A percentile compares a stretch with the other conserved stretches of the same genome.
Conservation (phyloP, 331 rosid species). For the Phaseolus coccineus region DNA sequence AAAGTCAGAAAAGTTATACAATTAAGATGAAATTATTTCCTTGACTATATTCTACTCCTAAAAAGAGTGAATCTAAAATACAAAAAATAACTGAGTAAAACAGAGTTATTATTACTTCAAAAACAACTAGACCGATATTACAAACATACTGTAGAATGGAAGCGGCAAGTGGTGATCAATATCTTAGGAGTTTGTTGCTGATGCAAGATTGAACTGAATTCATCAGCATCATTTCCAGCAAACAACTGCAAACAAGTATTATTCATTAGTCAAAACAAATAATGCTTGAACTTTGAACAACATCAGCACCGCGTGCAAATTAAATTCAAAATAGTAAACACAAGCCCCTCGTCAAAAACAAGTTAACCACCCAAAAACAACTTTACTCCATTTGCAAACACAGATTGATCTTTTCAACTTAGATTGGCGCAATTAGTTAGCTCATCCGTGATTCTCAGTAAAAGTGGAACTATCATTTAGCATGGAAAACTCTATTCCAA, state of each 20-base stretch:
- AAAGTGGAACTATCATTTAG: background rate
- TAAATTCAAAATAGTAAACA: background rate
- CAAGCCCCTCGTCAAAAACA: background rate
- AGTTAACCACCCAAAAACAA: background rate
- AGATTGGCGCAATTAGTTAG: background rate
- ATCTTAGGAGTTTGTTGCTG: conserved; percentile 63
- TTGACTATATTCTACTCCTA: background rate
- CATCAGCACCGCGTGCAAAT: background rate
- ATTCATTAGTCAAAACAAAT: conserved; percentile 5
- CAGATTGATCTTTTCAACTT: background rate
- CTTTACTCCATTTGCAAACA: background rate
- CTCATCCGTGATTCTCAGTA: background rate
- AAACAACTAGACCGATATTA: background rate
- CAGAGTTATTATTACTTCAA: background rate
- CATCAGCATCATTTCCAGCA: conserved; percentile 91
- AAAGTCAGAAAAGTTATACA: conserved; percentile 28
- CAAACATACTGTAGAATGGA: conserved; percentile 65
- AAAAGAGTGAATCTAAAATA: background rate
- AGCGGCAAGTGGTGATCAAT: conserved; percentile 84
- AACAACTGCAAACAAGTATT: conserved; percentile 21
- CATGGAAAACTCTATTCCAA: background rate
- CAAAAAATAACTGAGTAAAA: background rate
- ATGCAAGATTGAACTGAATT: conserved; percentile 72
- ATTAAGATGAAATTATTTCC: background rate
- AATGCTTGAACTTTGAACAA: background rate